phyloP scores from a whole-genome alignment of 2,329 filamentous ascomycete genomes.

The Colletotrichum somersetense region DNA sequence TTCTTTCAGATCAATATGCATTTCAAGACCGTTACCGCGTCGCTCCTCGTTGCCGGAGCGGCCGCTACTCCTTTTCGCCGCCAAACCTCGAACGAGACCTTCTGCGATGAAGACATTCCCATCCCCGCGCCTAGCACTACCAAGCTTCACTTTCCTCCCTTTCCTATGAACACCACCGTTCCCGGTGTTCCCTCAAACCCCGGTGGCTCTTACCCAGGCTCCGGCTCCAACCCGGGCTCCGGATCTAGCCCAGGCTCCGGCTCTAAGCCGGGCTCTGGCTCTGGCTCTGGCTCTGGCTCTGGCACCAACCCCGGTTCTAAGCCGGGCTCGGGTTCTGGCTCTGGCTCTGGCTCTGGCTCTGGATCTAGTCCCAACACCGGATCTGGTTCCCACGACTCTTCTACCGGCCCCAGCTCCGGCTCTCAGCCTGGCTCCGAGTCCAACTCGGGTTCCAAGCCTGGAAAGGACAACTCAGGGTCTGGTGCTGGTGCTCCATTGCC shows the following conservation, averaged over 20 bases:
- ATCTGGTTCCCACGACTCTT: not conserved
- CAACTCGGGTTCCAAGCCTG: not conserved
- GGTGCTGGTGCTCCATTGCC: not conserved
- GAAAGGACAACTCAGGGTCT: constrained; percentile 3
- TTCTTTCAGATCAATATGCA: constrained; percentile 32
- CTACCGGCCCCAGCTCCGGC: not conserved
- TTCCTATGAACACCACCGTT: constrained; percentile 31
- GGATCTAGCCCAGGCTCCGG: constrained; percentile 6
- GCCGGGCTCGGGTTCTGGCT: not conserved
- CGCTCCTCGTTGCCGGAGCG: constrained; percentile 41
- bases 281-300: not conserved
- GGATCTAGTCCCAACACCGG: not conserved
- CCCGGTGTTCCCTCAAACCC: constrained; percentile 29
- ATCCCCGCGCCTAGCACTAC: constrained; percentile 17
- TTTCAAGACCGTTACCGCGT: constrained; percentile 34
- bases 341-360: too few species aligned
- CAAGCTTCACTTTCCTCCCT: constrained; percentile 28
- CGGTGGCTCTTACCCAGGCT: constrained; percentile 6
- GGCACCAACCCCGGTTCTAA: not conserved
- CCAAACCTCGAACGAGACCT: constrained; percentile 35
- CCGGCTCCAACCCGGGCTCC: constrained; percentile 1
- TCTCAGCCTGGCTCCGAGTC: constrained; percentile 4
- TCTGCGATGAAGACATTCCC: constrained; percentile 34
- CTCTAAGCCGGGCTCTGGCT: not conserved
- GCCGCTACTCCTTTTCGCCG: constrained; percentile 35